Conservation (phyloP, 768 basidiomycete species). For the Hirschioporus abietinus region DNA sequence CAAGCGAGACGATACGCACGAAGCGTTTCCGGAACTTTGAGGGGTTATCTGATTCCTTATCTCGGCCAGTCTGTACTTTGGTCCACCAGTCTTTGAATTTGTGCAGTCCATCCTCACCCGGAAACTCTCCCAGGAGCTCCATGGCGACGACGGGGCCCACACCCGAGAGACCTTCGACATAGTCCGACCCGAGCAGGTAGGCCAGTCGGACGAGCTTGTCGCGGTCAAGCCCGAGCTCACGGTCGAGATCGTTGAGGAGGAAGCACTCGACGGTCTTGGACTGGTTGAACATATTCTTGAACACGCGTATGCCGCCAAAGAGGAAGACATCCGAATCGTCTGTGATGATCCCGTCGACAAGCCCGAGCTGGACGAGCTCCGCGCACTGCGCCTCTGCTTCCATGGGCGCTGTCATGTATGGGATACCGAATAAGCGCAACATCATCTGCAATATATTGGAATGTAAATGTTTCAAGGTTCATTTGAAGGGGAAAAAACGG, state of each 20-base stretch:
- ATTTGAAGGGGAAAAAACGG: constrained; percentile 9
- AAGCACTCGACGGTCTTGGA: constrained; percentile 98
- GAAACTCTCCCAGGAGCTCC: constrained; percentile 92
- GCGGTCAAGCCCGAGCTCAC: constrained; percentile 84
- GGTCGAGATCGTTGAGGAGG: constrained; percentile 70
- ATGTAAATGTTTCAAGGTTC: background rate
- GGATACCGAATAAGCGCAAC: constrained; percentile 92
- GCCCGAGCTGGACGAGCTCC: constrained; percentile 72
- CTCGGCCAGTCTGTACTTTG: constrained; percentile 86
- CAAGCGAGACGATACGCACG: constrained; percentile 43
- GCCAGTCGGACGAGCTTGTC: constrained; percentile 86
- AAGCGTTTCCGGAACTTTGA: constrained; percentile 81
- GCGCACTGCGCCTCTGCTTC: constrained; percentile 99
- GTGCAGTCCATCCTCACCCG: constrained; percentile 76
- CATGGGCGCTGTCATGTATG: constrained; percentile 98
- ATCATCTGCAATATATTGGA: constrained; percentile 51
- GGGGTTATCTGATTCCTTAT: constrained; percentile 64
- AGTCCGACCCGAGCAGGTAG: constrained; percentile 94
- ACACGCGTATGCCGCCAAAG: constrained; percentile 92
- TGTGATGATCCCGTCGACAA: constrained; percentile 97
- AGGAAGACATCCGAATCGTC: constrained; percentile 99
- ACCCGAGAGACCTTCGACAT: constrained; percentile 87
- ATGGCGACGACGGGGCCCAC: constrained; percentile 95
- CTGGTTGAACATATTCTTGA: constrained; percentile 99
- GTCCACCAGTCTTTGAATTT: constrained; percentile 94